These are phyloP conservation scores for Asterella californica DNA, from an alignment of 225 moss, liverwort and hornwort genomes.

Conservation along the genomic window DNA sequence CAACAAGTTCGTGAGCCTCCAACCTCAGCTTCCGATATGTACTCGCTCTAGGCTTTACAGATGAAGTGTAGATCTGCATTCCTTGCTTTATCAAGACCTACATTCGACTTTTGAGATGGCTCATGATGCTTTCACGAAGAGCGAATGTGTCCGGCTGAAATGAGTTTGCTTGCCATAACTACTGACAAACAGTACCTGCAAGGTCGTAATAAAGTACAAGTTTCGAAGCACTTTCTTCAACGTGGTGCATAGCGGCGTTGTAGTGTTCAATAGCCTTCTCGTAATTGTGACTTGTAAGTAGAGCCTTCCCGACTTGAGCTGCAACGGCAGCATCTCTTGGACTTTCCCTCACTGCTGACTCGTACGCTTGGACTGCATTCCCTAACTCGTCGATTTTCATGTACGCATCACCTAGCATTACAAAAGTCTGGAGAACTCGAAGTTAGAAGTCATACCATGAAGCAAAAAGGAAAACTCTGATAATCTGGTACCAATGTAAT, in stretches of 20 bases:
- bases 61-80: neutral
- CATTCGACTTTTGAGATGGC: neutral
- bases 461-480: neutral
- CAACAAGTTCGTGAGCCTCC: neutral
- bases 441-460: neutral
- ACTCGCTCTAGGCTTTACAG: too few relatives aligned
- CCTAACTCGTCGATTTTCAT: slow-evolving; percentile 68
- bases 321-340: slow-evolving; percentile 56
- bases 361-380: slow-evolving; percentile 58
- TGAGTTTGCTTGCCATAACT: neutral
- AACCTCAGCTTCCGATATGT: neutral
- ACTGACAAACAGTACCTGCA: slow-evolving; percentile 46
- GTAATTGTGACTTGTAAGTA: slow-evolving; percentile 65
- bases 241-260: slow-evolving; percentile 42
- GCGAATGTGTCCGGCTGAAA: neutral
- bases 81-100: neutral
- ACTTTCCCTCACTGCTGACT: slow-evolving; percentile 45
- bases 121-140: neutral
- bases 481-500: neutral
- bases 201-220: slow-evolving; percentile 56
- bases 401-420: slow-evolving; percentile 68
- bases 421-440: slow-evolving; percentile 44
- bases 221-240: slow-evolving; percentile 39
- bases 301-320: slow-evolving; percentile 58
- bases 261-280: slow-evolving; percentile 70